These are phyloP conservation scores for Gigaspora rosea DNA, from an alignment of 192 early-diverging fungal genomes.

Conservation along the genomic window DNA sequence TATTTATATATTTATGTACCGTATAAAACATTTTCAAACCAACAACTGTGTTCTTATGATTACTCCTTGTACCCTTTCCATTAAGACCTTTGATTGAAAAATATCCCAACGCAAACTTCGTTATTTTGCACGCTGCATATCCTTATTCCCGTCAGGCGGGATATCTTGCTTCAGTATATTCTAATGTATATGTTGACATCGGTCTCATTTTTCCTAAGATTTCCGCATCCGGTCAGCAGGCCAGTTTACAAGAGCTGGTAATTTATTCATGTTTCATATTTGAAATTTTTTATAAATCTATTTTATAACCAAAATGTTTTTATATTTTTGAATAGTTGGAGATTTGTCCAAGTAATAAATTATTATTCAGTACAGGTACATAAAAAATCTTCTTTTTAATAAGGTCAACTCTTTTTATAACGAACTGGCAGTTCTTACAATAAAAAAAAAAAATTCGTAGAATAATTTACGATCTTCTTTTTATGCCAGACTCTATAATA, in stretches of 20 bases:
- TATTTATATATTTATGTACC: too few relatives aligned
- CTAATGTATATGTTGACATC: conserved; percentile 27
- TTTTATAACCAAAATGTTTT: background rate
- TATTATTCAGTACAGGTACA: conserved; percentile 30
- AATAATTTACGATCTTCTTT: too few relatives aligned
- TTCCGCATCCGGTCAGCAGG: background rate
- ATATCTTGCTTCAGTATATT: conserved; percentile 29
- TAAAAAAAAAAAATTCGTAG: too few relatives aligned
- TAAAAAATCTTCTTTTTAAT: too few relatives aligned
- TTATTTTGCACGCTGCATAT: conserved; percentile 36
- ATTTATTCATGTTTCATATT: background rate
- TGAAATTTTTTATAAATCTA: background rate
- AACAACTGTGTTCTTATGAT: too few relatives aligned
- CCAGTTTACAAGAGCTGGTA: conserved; percentile 6
- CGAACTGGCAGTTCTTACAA: too few relatives aligned
- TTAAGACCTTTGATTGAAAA: conserved; percentile 28
- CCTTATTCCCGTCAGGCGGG: conserved; percentile 36
- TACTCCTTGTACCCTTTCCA: too few relatives aligned
- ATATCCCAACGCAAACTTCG: conserved; percentile 26
- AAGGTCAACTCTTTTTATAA: too few relatives aligned
- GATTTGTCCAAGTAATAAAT: conserved; percentile 22
- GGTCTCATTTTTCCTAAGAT: conserved; percentile 7
- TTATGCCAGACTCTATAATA: too few relatives aligned
- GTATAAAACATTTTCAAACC: too few relatives aligned
- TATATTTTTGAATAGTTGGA: background rate